A percentile compares a stretch with the other conserved stretches of the same genome.
phyloP scores from a whole-genome alignment of 441 rosid species.

The Syzygium syzygioides region DNA sequence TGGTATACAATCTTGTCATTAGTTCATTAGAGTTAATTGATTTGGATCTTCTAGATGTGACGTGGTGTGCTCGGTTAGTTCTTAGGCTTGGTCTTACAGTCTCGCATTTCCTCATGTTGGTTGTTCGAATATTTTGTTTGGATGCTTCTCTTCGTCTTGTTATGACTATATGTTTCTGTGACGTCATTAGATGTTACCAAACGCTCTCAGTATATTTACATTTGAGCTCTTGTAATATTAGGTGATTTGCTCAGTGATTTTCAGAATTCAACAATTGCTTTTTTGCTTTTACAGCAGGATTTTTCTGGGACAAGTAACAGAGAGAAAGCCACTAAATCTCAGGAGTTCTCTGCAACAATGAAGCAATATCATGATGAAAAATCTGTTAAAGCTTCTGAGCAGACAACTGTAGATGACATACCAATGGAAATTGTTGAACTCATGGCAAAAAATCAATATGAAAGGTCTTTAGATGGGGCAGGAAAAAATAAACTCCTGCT shows the following conservation, averaged over 20 bases:
- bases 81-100: neutral
- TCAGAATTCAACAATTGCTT: constrained; percentile 1
- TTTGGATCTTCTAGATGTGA: neutral
- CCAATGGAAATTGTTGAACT: neutral
- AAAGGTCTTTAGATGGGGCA: neutral
- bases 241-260: neutral
- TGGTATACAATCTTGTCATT: constrained; percentile 37
- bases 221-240: neutral
- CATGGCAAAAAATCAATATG: neutral
- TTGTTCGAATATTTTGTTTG: neutral
- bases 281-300: constrained; percentile 35
- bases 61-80: neutral
- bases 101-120: neutral
- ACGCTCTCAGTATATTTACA: neutral
- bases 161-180: neutral
- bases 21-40: constrained; percentile 4
- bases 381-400: constrained; percentile 45
- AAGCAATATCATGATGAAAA: constrained; percentile 28
- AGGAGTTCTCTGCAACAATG: constrained; percentile 20
- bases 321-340: constrained; percentile 29
- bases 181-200: neutral
- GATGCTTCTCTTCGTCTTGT: neutral
- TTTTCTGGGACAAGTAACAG: constrained; percentile 38
- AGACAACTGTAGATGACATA: constrained; percentile 54
- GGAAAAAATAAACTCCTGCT: neutral